These are phyloP conservation scores for Aspergillus sclerotioniger DNA, from an alignment of 495 filamentous ascomycete genomes.

Conservation along the genomic window DNA sequence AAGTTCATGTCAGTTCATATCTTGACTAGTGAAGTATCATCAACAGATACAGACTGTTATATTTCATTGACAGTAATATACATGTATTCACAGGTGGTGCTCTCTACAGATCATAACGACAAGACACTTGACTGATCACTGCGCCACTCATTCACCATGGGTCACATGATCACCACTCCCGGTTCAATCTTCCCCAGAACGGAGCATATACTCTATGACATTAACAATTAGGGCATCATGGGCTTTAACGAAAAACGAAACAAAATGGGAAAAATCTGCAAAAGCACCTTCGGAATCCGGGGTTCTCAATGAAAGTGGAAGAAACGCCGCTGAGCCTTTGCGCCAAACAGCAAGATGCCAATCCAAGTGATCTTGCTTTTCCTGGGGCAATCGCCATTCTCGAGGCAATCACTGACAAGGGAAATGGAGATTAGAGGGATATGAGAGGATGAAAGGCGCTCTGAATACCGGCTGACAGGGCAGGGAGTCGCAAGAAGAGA, in stretches of 20 bases:
- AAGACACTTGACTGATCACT: not conserved
- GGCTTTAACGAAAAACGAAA: constrained; percentile 1
- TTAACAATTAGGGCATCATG: constrained; percentile 25
- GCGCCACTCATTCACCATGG: not conserved
- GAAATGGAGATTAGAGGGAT: not conserved
- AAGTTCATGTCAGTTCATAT: too few relatives aligned
- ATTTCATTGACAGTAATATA: constrained; percentile 6
- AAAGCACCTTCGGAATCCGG: not conserved
- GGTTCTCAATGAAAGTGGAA: not conserved
- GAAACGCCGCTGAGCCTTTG: constrained; percentile 13
- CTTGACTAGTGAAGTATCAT: not conserved
- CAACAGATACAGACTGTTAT: not conserved
- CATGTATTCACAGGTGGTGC: constrained; percentile 4
- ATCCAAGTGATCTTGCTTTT: constrained; percentile 5
- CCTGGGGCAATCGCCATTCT: constrained; percentile 10
- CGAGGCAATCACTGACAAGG: constrained; percentile 3
- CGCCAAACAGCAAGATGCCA: constrained; percentile 14
- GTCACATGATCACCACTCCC: constrained; percentile 1
- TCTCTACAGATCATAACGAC: not conserved
- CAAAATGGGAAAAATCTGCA: not conserved
- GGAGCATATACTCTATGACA: constrained; percentile 20
- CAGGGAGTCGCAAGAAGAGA: not conserved
- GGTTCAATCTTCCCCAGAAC: constrained; percentile 1
- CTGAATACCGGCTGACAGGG: not conserved
- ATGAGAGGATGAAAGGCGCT: not conserved